These are phyloP conservation scores for Syncephalastrum racemosum DNA, from an alignment of 371 early-diverging fungal species.

Conservation along the genomic window DNA sequence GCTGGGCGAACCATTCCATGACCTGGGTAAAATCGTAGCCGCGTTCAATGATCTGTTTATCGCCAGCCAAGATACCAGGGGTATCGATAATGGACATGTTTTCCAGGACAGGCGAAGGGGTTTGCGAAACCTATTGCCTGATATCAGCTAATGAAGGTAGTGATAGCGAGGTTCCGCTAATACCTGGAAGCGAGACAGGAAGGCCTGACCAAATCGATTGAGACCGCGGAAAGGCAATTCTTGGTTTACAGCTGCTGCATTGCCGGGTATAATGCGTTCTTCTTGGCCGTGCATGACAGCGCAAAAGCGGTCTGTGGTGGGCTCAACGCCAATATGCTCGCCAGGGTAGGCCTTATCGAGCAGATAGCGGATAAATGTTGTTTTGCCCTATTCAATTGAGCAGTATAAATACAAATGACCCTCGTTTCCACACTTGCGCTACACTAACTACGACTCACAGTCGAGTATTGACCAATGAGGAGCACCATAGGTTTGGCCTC, in stretches of 20 bases:
- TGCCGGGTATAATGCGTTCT: conserved; percentile 77
- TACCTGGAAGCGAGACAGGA: conserved; percentile 82
- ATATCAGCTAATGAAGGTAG: neutral
- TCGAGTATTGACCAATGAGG: conserved; percentile 84
- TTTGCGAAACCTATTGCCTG: conserved; percentile 62
- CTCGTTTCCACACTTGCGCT: neutral
- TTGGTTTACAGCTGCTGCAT: conserved; percentile 83
- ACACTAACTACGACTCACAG: conserved; percentile 37
- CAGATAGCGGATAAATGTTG: conserved; percentile 82
- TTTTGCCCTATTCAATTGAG: conserved; percentile 62
- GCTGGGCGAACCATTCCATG: conserved; percentile 86
- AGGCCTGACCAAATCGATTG: conserved; percentile 78
- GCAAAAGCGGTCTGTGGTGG: conserved; percentile 84
- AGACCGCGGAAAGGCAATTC: conserved; percentile 80
- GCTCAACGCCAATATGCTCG: conserved; percentile 87
- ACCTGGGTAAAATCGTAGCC: conserved; percentile 85
- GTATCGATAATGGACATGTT: conserved; percentile 87
- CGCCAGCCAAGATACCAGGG: conserved; percentile 86
- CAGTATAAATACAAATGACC: neutral
- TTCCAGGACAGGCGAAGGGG: conserved; percentile 70
- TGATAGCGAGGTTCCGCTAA: neutral
- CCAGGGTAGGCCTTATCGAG: conserved; percentile 86
- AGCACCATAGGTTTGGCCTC: conserved; percentile 85
- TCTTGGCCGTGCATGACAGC: conserved; percentile 81
- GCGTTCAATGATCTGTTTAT: conserved; percentile 79